phyloP scores from a whole-genome alignment of 352 stramenopile genomes.

The Phytophthora pinifolia region DNA sequence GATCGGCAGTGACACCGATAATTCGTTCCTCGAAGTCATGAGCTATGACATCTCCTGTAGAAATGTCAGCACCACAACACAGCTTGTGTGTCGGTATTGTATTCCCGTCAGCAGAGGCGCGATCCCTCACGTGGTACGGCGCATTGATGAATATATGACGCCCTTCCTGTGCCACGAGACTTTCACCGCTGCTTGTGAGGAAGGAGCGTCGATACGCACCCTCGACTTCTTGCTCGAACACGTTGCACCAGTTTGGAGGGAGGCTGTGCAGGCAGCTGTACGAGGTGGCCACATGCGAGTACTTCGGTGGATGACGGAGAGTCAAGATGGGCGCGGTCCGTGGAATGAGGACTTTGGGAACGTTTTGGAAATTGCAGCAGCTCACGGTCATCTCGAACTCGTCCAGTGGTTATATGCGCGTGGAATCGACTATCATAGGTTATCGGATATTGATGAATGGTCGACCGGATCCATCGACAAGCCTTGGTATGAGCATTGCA shows the following conservation, averaged over 20 bases:
- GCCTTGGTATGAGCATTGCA: background rate
- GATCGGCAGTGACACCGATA: too few relatives aligned
- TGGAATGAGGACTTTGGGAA: conserved; percentile 5
- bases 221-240: conserved; percentile 3
- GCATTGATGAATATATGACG: conserved; percentile 8
- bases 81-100: conserved; percentile 2
- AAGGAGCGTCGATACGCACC: background rate
- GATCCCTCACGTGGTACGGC: conserved; percentile 1
- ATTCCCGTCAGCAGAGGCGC: background rate
- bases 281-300: conserved; percentile 5
- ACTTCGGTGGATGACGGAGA: conserved; percentile 10
- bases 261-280: background rate
- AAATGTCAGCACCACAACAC: background rate
- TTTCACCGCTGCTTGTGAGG: conserved; percentile 12
- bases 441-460: background rate
- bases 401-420: conserved; percentile 7
- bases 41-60: too few relatives aligned
- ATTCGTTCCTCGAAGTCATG: too few relatives aligned
- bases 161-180: background rate
- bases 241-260: background rate
- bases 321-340: conserved; percentile 1
- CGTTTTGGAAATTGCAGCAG: background rate
- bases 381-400: conserved; percentile 8
- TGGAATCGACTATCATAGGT: background rate
- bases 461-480: background rate